Percentiles rank a stretch among this genome's conserved stretches.
Conservation (phyloP, 495 filamentous ascomycete species). For the Collariella sp. region DNA sequence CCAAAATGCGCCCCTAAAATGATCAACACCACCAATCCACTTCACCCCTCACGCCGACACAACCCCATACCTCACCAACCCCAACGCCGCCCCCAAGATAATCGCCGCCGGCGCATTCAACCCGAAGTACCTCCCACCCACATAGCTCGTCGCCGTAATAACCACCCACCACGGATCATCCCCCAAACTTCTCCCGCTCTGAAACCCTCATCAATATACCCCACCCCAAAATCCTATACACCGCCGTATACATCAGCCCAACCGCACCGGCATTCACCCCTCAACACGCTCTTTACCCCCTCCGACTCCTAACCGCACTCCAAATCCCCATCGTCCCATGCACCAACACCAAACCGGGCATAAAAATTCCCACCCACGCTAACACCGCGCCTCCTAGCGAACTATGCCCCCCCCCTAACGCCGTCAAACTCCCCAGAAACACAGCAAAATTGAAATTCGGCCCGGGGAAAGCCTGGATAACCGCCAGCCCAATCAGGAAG, state of each 20-base stretch:
- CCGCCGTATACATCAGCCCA: conserved; percentile 73
- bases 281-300: conserved; percentile 48
- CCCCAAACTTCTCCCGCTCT: conserved; percentile 49
- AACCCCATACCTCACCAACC: conserved; percentile 58
- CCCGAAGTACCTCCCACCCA: conserved; percentile 53
- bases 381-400: conserved; percentile 45
- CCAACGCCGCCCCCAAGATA: conserved; percentile 54
- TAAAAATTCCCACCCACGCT: conserved; percentile 63
- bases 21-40: no score
- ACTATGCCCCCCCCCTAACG: conserved; percentile 29
- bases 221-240: conserved; percentile 81
- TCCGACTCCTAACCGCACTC: conserved; percentile 46
- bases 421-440: conserved; percentile 58
- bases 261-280: conserved; percentile 75
- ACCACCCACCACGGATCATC: conserved; percentile 72
- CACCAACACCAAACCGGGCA: conserved; percentile 57
- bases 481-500: conserved; percentile 73
- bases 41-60: conserved; percentile 15
- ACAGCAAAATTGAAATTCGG: conserved; percentile 88
- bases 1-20: no score
- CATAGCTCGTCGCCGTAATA: conserved; percentile 54
- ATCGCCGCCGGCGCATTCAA: conserved; percentile 56
- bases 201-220: conserved; percentile 52
- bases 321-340: conserved; percentile 65
- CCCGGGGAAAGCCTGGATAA: conserved; percentile 77